These are phyloP conservation scores for Plenodomus tracheiphilus DNA, from an alignment of 2,329 filamentous ascomycete genomes.

Conservation along the genomic window DNA sequence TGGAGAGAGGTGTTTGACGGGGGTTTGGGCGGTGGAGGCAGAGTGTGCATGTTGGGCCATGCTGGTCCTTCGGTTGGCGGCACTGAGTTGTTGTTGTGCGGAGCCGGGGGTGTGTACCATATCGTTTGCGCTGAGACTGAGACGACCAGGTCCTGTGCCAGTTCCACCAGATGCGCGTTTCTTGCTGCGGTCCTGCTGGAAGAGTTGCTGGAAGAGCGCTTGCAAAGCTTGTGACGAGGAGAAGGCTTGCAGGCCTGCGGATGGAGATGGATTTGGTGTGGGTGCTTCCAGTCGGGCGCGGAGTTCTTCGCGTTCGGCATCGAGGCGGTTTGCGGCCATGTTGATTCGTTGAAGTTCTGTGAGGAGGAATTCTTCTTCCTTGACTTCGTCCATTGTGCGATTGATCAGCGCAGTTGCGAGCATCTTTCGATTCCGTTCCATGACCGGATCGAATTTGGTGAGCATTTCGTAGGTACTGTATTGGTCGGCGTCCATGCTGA, in stretches of 20 bases:
- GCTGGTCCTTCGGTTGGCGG: conserved; percentile 40
- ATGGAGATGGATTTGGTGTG: conserved; percentile 53
- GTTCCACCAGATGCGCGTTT: conserved; percentile 64
- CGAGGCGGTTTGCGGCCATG: conserved; percentile 80
- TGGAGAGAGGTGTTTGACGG: conserved; percentile 60
- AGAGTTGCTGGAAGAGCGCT: conserved; percentile 77
- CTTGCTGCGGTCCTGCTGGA: conserved; percentile 83
- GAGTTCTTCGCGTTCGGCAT: conserved; percentile 84
- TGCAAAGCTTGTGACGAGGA: conserved; percentile 80
- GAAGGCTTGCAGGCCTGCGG: conserved; percentile 58
- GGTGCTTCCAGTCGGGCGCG: conserved; percentile 87
- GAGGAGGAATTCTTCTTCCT: conserved; percentile 87
- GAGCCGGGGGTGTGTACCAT: conserved; percentile 42
- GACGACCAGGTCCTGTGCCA: conserved; percentile 35
- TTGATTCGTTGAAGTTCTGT: conserved; percentile 92
- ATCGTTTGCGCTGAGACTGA: conserved; percentile 44
- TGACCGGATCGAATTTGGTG: conserved; percentile 79
- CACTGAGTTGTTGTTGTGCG: conserved; percentile 30
- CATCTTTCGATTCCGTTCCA: conserved; percentile 80
- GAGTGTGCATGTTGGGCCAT: conserved; percentile 35
- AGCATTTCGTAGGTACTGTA: conserved; percentile 83
- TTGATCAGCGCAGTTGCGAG: conserved; percentile 80
- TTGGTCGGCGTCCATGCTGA: conserved; percentile 78
- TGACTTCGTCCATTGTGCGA: conserved; percentile 81
- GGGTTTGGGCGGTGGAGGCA: conserved; percentile 42